Evolutionary conservation across 176 grass and related monocot species (phyloP).

Genomic region (Pontederia paniculata): DNA sequence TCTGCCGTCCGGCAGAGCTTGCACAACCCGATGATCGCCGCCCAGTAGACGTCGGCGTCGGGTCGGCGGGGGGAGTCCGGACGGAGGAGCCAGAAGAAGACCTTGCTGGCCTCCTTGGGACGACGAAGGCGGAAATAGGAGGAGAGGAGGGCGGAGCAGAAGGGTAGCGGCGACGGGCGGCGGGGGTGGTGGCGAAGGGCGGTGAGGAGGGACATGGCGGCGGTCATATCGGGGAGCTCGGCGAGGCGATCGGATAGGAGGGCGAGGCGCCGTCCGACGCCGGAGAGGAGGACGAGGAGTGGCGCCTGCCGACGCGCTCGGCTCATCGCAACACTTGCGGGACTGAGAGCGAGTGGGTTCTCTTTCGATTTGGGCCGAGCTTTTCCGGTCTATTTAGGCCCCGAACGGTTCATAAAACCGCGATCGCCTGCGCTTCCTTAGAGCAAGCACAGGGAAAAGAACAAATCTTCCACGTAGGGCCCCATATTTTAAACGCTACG

Average conservation of each 20-base stretch:
- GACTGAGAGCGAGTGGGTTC: neutral
- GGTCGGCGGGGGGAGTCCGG: conserved; percentile 21
- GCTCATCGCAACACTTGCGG: neutral
- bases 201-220: conserved; percentile 25
- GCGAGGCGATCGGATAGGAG: conserved; percentile 13
- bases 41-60: conserved; percentile 15
- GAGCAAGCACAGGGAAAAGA: no score
- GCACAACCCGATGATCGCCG: conserved; percentile 15
- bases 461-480: no score
- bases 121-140: conserved; percentile 15
- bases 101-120: conserved; percentile 23
- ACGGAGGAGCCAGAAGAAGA: conserved; percentile 28
- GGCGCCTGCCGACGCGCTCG: neutral
- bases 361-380: no score
- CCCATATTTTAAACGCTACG: no score
- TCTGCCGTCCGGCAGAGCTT: conserved; percentile 6
- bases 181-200: conserved; percentile 28
- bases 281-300: neutral
- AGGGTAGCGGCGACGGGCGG: conserved; percentile 26
- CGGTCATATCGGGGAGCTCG: conserved; percentile 24
- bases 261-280: neutral
- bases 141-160: conserved; percentile 27
- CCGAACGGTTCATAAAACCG: no score
- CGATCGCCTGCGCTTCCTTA: no score
- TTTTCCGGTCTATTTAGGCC: no score